phyloP scores from a whole-genome alignment of 2,329 filamentous ascomycete genomes.

The Hypoxylon sp. region DNA sequence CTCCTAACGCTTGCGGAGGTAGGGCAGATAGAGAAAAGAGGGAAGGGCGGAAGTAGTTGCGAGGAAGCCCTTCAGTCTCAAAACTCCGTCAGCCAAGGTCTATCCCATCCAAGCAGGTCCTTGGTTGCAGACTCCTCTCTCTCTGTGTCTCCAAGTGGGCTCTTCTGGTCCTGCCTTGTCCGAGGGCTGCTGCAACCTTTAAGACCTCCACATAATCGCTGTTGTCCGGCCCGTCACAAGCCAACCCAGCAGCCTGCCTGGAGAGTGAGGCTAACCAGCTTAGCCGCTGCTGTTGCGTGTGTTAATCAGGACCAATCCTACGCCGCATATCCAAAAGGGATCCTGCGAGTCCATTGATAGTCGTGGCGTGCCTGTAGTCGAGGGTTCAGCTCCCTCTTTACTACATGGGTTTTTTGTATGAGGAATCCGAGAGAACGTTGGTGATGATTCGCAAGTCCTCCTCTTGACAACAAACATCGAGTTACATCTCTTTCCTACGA shows the following conservation, averaged over 20 bases:
- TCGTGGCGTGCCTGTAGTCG: conserved; percentile 44
- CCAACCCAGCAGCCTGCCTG: conserved; percentile 39
- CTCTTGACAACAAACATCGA: conserved; percentile 38
- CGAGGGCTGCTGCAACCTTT: conserved; percentile 46
- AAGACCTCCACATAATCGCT: conserved; percentile 42
- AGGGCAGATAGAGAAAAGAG: conserved; percentile 15
- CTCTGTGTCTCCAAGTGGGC: conserved; percentile 31
- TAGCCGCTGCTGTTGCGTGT: conserved; percentile 43
- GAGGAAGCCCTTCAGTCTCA: conserved; percentile 22
- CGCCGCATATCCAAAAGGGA: conserved; percentile 29
- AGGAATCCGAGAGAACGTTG: conserved; percentile 31
- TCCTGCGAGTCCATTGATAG: conserved; percentile 43
- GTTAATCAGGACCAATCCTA: conserved; percentile 39
- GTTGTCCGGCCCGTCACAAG: conserved; percentile 38
- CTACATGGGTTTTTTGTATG: conserved; percentile 34
- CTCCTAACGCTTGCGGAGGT: conserved; percentile 22
- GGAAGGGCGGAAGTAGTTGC: conserved; percentile 21
- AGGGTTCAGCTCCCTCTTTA: conserved; percentile 31
- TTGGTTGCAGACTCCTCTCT: conserved; percentile 28
- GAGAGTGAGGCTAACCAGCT: conserved; percentile 50
- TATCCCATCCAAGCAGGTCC: conserved; percentile 33
- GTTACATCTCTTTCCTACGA: conserved; percentile 32
- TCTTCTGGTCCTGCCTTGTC: conserved; percentile 46
- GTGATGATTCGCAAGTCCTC: conserved; percentile 42
- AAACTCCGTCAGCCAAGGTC: conserved; percentile 42